Percentiles rank a stretch among this genome's conserved stretches.
These are phyloP conservation scores for Sclerotinia spermophila DNA, from an alignment of 2,329 filamentous ascomycete species.

Conservation along the genomic window DNA sequence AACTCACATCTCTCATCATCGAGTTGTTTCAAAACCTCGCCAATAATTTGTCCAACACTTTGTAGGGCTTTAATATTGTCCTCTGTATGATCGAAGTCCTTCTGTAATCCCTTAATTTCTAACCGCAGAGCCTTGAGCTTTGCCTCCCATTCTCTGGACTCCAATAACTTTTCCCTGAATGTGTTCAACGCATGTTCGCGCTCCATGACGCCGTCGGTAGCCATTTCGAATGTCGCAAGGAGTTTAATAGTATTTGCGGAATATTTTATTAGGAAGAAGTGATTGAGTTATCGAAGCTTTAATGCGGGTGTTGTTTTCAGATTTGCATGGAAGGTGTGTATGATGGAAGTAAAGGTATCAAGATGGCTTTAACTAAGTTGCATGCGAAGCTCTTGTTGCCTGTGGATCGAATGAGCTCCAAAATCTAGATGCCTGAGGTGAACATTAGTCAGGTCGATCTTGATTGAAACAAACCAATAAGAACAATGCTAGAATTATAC, in stretches of 20 bases:
- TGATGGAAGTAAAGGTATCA: conserved; percentile 14
- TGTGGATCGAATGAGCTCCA: background rate
- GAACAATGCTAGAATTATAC: background rate
- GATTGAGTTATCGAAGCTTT: background rate
- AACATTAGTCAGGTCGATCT: background rate
- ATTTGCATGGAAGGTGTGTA: conserved; percentile 17
- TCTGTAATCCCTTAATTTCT: conserved; percentile 93
- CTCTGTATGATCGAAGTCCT: conserved; percentile 93
- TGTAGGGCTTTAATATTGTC: conserved; percentile 99
- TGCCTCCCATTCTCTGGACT: conserved; percentile 97
- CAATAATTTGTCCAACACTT: conserved; percentile 98
- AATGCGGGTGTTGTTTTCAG: background rate
- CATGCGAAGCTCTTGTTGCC: conserved; percentile 21
- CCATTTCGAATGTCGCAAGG: conserved; percentile 10
- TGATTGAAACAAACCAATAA: background rate
- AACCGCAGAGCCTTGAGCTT: conserved; percentile 92
- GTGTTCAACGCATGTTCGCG: conserved; percentile 67
- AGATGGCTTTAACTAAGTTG: conserved; percentile 12
- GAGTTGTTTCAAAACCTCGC: conserved; percentile 96
- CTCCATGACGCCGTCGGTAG: conserved; percentile 43
- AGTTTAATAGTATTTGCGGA: background rate
- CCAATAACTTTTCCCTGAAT: conserved; percentile 78
- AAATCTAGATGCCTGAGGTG: conserved; percentile 5
- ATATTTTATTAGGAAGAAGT: background rate
- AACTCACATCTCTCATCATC: conserved; percentile 95